Evolutionary conservation across 2,329 filamentous ascomycete species (phyloP).

Genomic region (Pestalotiopsis sp.): DNA sequence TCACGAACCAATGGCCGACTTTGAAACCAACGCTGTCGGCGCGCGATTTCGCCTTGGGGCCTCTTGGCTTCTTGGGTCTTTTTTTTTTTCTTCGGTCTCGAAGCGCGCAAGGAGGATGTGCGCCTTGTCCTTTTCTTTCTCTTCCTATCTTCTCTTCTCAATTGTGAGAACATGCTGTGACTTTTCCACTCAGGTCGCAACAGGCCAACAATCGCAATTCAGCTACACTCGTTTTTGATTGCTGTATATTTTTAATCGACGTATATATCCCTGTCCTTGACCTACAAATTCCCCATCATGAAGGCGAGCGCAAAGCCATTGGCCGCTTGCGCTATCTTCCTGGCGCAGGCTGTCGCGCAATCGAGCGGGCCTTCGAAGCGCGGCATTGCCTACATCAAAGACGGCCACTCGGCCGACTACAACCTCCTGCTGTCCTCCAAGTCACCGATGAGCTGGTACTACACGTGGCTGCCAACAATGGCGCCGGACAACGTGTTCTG

Average conservation of each 20-base stretch:
- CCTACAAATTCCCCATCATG: background rate
- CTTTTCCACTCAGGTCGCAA: background rate
- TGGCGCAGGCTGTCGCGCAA: background rate
- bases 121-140: background rate
- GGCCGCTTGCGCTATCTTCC: background rate
- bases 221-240: background rate
- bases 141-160: background rate
- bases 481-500: slow-evolving; percentile 16
- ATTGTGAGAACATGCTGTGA: background rate
- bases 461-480: slow-evolving; percentile 37
- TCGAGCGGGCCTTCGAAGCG: slow-evolving; percentile 21
- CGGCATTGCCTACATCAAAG: slow-evolving; percentile 27
- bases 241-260: background rate
- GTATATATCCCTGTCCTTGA: background rate
- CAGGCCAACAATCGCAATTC: background rate
- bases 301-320: background rate
- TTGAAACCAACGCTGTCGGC: background rate
- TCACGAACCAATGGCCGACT: background rate
- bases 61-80: background rate
- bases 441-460: slow-evolving; percentile 43
- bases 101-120: background rate
- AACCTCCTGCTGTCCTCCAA: slow-evolving; percentile 35
- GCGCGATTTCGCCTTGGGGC: background rate
- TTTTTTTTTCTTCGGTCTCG: background rate
- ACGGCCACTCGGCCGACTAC: slow-evolving; percentile 29